phyloP scores from a whole-genome alignment of 75 land plant genomes.

The Pinus taeda region DNA sequence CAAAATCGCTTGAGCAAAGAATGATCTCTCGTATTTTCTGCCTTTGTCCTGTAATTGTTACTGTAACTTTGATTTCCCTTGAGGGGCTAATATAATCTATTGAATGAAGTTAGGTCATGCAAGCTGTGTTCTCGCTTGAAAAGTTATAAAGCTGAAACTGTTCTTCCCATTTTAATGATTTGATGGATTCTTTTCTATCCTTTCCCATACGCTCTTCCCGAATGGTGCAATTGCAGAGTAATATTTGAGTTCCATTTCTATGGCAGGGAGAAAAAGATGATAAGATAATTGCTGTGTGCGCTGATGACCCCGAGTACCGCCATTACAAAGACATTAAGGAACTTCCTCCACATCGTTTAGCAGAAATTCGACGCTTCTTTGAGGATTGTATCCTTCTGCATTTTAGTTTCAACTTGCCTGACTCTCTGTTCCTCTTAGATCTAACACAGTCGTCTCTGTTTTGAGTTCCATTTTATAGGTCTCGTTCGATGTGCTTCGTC shows the following conservation, averaged over 20 bases:
- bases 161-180: neutral
- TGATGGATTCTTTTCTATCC: too few relatives aligned
- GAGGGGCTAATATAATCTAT: too few relatives aligned
- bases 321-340: constrained; percentile 67
- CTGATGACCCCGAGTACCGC: constrained; percentile 88
- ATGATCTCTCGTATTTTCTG: too few relatives aligned
- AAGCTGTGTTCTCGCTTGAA: too few relatives aligned
- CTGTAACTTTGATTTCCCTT: too few relatives aligned
- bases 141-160: too few relatives aligned
- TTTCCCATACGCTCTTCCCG: too few relatives aligned
- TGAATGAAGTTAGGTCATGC: too few relatives aligned
- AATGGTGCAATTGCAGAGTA: too few relatives aligned
- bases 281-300: constrained; percentile 90
- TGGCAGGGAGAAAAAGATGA: constrained; percentile 87
- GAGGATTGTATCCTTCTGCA: constrained; percentile 81
- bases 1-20: too few relatives aligned
- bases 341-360: constrained; percentile 78
- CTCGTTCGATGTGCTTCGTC: neutral
- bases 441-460: neutral
- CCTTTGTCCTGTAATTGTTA: too few relatives aligned
- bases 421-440: constrained; percentile 4
- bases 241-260: neutral
- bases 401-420: neutral
- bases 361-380: constrained; percentile 85
- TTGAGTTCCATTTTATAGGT: neutral